Percentiles rank a stretch among this genome's conserved stretches.
Evolutionary conservation across 139 green algal genomes (phyloP).

Genomic region (Deuterostichococcus epilithicus): DNA sequence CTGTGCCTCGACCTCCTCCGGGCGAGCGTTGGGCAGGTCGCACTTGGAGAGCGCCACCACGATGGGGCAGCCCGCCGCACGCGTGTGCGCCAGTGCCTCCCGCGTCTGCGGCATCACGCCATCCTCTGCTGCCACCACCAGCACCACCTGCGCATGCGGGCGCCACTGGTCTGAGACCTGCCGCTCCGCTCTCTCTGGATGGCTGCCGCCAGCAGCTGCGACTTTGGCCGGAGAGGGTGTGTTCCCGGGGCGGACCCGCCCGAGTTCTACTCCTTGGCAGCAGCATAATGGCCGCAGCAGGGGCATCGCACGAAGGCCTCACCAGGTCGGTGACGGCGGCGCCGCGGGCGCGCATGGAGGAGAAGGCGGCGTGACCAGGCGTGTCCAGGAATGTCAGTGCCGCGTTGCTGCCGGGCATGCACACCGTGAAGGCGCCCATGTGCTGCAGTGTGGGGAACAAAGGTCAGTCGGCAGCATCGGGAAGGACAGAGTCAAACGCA

Average conservation of each 20-base stretch:
- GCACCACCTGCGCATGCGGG: slow-evolving; percentile 42
- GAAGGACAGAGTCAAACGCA: too few relatives aligned
- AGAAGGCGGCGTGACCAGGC: slow-evolving; percentile 90
- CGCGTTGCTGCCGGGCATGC: slow-evolving; percentile 39
- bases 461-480: too few relatives aligned
- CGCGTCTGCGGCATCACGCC: slow-evolving; percentile 84
- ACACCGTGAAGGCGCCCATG: slow-evolving; percentile 88
- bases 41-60: slow-evolving; percentile 92
- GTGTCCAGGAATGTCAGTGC: slow-evolving; percentile 91
- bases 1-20: slow-evolving; percentile 3
- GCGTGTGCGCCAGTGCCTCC: slow-evolving; percentile 72
- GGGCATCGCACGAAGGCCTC: too few relatives aligned
- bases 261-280: too few relatives aligned
- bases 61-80: slow-evolving; percentile 60
- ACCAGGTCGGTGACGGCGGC: slow-evolving; percentile 80
- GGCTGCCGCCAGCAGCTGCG: too few relatives aligned
- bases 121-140: slow-evolving; percentile 88
- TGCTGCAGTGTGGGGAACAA: slow-evolving; percentile 50
- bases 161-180: too few relatives aligned
- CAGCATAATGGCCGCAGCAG: too few relatives aligned
- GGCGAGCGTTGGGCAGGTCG: slow-evolving; percentile 52
- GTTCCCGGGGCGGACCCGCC: too few relatives aligned
- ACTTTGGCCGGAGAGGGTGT: too few relatives aligned
- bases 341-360: slow-evolving; percentile 79
- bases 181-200: too few relatives aligned